Base-by-base conservation (phyloP, 352 stramenopile genomes). In the Phytophthora podocarpi region DNA sequence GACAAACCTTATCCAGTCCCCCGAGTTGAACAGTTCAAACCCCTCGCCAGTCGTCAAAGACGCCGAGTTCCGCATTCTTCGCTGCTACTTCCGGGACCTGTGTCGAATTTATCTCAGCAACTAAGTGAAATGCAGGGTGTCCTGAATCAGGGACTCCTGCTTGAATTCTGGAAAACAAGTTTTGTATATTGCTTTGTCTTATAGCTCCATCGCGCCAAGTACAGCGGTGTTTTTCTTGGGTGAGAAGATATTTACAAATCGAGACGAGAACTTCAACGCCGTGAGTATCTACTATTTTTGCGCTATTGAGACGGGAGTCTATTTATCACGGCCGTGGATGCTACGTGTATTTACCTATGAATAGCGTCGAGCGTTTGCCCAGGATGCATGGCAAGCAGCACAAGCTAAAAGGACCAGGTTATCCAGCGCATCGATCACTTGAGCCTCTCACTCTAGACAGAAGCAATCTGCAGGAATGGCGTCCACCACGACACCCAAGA, bases 11-110 rank as follows among this genome's bases (percentile, higher is more conserved):
- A 88, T 94, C 58, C 85, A 94, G 70, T 91, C 81, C 3, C 85
- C 85, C 3, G 85, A 94, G 61, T 49, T 94, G 36, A 94, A 94
- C 66, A 80, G 72, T 45, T 91, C 81, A 34, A 94, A 92, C 54
- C 80, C 85, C 0, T 48, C 64, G 30, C 59, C 69, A 4, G 79
- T 91, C 18, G 72, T 90, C 31, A 87, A 88, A 49, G 78, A 90
- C 15, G 70, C 86, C 15, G 74, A 92, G 67, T 79, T 91, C 53
- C 85, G 85, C 16, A 89, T 94, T 67, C 48, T 94, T 42, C 85
- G 85, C 34, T 93, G 85, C 56, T 94, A 87, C 60, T 92, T 94
- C 47, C 71, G 85, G 24, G 83, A 94, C 35, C 49, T 94, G 23
- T 92, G 85, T 50, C 73, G 75, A 32, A 63, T 82, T 37, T 90